Evolutionary conservation across 257 asterid genomes (phyloP).

Genomic region (Datura wrightii): DNA sequence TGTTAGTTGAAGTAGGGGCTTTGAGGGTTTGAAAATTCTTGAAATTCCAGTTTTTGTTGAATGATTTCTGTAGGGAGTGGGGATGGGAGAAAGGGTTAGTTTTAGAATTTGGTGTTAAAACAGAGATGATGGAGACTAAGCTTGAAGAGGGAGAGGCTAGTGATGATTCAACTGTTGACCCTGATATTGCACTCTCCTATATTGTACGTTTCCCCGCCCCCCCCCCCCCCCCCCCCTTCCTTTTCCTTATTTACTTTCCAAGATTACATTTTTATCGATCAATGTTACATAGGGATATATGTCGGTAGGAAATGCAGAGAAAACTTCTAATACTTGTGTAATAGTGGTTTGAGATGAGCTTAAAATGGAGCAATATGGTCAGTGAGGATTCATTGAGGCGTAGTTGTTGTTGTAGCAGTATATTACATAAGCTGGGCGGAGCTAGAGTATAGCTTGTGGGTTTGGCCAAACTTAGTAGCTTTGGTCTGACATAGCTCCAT

Average conservation of each 20-base stretch:
- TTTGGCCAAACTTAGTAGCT: background rate
- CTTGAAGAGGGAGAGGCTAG: constrained; percentile 31
- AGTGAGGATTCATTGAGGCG: background rate
- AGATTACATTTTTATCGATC: background rate
- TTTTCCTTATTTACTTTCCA: background rate
- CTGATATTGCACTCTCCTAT: constrained; percentile 36
- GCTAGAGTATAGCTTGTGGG: background rate
- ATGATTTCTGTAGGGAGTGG: constrained; percentile 1
- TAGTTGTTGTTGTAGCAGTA: background rate
- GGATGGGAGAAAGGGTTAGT: constrained; percentile 17
- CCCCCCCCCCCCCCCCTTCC: background rate
- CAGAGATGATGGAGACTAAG: constrained; percentile 16
- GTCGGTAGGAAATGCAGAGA: background rate
- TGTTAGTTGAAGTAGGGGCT: background rate
- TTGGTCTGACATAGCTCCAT: too few species aligned
- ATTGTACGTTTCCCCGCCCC: constrained; percentile 25
- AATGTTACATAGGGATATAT: background rate
- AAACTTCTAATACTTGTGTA: background rate
- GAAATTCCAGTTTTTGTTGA: background rate
- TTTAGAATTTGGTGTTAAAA: background rate
- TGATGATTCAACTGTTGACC: constrained; percentile 32
- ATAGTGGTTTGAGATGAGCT: background rate
- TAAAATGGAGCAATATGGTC: background rate
- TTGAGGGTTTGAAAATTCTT: constrained; percentile 14
- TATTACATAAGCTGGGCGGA: background rate